Base-by-base conservation (phyloP, 495 filamentous ascomycete genomes). In the Amphirosellinia nigrospora region DNA sequence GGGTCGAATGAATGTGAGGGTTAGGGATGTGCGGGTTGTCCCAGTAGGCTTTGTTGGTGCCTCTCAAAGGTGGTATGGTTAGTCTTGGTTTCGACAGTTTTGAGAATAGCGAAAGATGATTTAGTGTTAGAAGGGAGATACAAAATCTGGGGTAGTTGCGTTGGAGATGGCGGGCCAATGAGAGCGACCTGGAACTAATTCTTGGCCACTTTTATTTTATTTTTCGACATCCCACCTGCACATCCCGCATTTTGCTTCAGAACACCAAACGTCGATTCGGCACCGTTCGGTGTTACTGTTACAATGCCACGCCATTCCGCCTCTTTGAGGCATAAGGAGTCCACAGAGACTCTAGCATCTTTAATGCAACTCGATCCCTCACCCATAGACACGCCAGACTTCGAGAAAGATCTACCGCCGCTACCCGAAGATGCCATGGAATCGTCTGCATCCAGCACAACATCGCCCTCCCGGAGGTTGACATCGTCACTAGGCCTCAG, bases 351-450 rank as follows among this genome's bases (percentile, higher is more conserved):
- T 5, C 79, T 89, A 48, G 78, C 88, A 41, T 92, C 90, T 34
- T 87, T 97, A 72, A 85, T 91, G 63, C 88, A 94, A 68, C 82
- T 97, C 34, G 94, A 96, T 52, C 94, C 94, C 11, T 88, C 89
- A 11, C 94, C 94, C 0, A 91, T 96, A 36, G 91, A 94, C 15
- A 86, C 85, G 11, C 79, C 84, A n/a, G n/a, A n/a, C n/a, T n/a
- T n/a, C 0, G 88, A 91, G 45, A 86, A 86, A 69, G 90, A 90
- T 64, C 83, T 89, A 55, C 82, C 85, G 23, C 77, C 82, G 46
- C 71, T 82, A 1, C 79, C 80, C 28, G 77, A 80, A 28, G 74
- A 80, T 36, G 68, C 61, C 46, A 73, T 71, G 23, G 72, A 71
- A 9, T 72, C 64, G 53, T 75, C 72, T 32, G 78, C 71, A 38